A percentile compares a stretch with the other conserved stretches of the same genome.
phyloP scores from a whole-genome alignment of 108 stramenopile genomes.

The Conticribra guillardii region DNA sequence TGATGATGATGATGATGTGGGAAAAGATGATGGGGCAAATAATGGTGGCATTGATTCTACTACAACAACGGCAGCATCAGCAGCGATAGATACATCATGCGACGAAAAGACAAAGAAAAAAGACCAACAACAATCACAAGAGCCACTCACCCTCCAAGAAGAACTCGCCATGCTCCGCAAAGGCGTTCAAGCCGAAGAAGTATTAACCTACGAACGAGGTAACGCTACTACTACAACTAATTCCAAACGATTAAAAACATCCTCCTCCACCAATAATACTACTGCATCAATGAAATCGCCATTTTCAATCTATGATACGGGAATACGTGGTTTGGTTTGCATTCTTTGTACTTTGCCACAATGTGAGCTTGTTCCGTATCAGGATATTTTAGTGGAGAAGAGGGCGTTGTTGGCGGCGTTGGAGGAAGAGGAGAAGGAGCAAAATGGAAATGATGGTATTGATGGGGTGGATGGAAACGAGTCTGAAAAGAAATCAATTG shows the following conservation, averaged over 20 bases:
- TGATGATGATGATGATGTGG: too few species aligned
- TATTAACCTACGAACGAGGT: conserved; percentile 34
- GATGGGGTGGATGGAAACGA: conserved; percentile 5
- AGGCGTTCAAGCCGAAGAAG: conserved; percentile 49
- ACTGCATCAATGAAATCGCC: conserved; percentile 42
- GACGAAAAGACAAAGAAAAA: too few species aligned
- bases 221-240: conserved; percentile 5
- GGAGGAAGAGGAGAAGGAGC: conserved; percentile 8
- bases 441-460: conserved; percentile 8
- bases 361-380: conserved; percentile 54
- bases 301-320: conserved; percentile 68
- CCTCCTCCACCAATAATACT: not conserved
- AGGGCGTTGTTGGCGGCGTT: not conserved
- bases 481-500: conserved; percentile 3
- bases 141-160: conserved; percentile 70
- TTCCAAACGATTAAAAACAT: not conserved
- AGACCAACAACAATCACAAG: too few species aligned
- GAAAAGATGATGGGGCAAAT: too few species aligned
- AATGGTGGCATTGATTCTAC: too few species aligned
- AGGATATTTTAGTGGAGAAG: conserved; percentile 40
- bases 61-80: too few species aligned
- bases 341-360: conserved; percentile 56
- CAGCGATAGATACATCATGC: too few species aligned
- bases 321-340: conserved; percentile 71
- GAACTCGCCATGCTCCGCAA: conserved; percentile 68